These are phyloP conservation scores for Salicornia ramosissima DNA, from an alignment of 148 eudicot genomes.

Conservation along the genomic window DNA sequence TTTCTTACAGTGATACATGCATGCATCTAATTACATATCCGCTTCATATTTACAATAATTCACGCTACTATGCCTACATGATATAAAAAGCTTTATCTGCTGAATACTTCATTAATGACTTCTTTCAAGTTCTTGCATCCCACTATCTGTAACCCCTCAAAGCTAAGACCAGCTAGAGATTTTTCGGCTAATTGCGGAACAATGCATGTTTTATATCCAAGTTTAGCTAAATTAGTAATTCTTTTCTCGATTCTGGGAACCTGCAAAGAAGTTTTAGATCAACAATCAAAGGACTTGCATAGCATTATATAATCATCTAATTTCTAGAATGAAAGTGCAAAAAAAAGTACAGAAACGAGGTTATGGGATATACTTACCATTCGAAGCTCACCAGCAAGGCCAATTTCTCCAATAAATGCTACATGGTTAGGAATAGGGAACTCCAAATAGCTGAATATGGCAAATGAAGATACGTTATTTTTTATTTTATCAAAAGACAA, in stretches of 20 bases:
- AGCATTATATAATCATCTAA: no score
- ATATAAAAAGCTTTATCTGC: not conserved
- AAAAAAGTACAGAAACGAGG: no score
- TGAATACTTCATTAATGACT: slow-evolving; percentile 64
- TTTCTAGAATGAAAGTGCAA: no score
- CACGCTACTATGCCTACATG: not conserved
- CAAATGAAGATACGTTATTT: slow-evolving; percentile 13
- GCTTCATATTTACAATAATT: not conserved
- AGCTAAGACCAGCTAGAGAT: slow-evolving; percentile 38
- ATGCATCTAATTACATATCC: not conserved
- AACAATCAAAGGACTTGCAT: not conserved
- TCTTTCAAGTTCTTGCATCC: slow-evolving; percentile 80
- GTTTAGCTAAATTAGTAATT: slow-evolving; percentile 62
- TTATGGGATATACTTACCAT: slow-evolving; percentile 39
- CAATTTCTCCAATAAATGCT: slow-evolving; percentile 96
- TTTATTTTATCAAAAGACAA: no score
- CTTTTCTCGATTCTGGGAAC: slow-evolving; percentile 89
- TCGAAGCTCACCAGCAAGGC: slow-evolving; percentile 93
- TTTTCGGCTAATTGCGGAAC: slow-evolving; percentile 54
- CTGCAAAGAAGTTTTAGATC: slow-evolving; percentile 30
- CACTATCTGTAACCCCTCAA: slow-evolving; percentile 43
- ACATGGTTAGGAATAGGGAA: slow-evolving; percentile 62
- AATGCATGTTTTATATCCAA: slow-evolving; percentile 76
- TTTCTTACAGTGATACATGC: no score
- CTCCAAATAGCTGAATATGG: slow-evolving; percentile 70